A percentile compares a stretch with the other conserved stretches of the same genome.
Evolutionary conservation across 805 yeast species (phyloP).

Genomic region (Kregervanrija pseudodelftensis): DNA sequence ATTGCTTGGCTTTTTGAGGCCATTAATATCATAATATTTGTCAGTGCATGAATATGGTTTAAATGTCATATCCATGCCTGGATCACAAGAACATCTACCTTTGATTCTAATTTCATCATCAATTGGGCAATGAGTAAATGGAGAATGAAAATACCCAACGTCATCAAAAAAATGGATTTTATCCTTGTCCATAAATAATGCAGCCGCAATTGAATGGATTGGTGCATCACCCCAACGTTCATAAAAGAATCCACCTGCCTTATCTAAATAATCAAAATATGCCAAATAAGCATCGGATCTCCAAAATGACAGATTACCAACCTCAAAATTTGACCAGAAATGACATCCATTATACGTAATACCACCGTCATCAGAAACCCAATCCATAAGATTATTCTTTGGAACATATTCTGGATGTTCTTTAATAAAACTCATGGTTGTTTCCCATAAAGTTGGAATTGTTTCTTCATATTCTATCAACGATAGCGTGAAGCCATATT

Average conservation of each 20-base stretch:
- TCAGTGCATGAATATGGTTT: constrained; percentile 60
- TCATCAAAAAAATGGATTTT: constrained; percentile 75
- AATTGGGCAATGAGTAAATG: constrained; percentile 73
- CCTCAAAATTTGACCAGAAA: constrained; percentile 87
- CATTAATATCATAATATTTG: constrained; percentile 48
- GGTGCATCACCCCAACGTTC: constrained; percentile 96
- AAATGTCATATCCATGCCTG: constrained; percentile 71
- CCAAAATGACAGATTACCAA: constrained; percentile 68
- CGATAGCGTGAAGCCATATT: constrained; percentile 71
- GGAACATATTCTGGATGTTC: constrained; percentile 54
- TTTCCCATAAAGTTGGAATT: constrained; percentile 67
- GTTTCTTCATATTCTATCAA: constrained; percentile 66
- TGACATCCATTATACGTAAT: constrained; percentile 70
- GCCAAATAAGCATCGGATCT: constrained; percentile 57
- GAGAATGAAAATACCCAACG: constrained; percentile 76
- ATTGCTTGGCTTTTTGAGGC: constrained; percentile 51
- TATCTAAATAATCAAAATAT: constrained; percentile 68
- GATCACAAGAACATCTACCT: constrained; percentile 66
- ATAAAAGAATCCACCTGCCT: constrained; percentile 81
- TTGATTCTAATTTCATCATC: constrained; percentile 47
- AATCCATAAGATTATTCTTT: constrained; percentile 55
- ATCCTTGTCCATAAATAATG: constrained; percentile 62
- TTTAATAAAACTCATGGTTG: constrained; percentile 54
- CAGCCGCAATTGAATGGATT: constrained; percentile 78
- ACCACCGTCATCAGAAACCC: constrained; percentile 63